Percentiles rank a stretch among this genome's conserved stretches.
Conservation (phyloP, 140 eudicot genomes). For the Anethum foeniculum region DNA sequence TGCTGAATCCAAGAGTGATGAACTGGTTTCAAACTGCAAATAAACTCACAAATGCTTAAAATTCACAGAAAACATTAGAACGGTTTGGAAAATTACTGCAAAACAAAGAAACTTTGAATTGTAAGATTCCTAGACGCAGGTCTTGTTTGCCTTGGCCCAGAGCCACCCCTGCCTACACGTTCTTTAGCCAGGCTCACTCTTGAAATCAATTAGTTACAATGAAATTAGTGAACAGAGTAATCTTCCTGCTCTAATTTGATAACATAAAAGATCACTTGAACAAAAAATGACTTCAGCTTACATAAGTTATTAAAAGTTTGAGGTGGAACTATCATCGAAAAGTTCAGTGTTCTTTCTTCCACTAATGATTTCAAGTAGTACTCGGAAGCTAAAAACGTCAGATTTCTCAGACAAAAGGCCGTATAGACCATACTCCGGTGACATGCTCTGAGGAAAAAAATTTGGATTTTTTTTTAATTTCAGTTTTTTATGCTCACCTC, state of each 20-base stretch:
- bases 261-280: neutral
- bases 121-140: too few species aligned
- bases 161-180: neutral
- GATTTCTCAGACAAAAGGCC: slow-evolving; percentile 13
- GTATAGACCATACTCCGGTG: too few species aligned
- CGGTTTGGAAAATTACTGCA: neutral
- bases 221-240: neutral
- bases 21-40: too few species aligned
- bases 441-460: too few species aligned
- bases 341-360: neutral
- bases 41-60: neutral
- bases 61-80: too few species aligned
- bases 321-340: neutral
- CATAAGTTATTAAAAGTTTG: neutral
- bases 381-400: slow-evolving; percentile 9
- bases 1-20: too few species aligned
- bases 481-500: too few species aligned
- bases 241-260: neutral
- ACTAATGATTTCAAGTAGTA: neutral
- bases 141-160: too few species aligned
- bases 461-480: too few species aligned
- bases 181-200: too few species aligned
- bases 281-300: neutral
- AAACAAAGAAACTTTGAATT: too few species aligned
- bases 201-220: neutral